Conservation (phyloP, 1,284 basidiomycete species). For the Ceratobasidium sp. region DNA sequence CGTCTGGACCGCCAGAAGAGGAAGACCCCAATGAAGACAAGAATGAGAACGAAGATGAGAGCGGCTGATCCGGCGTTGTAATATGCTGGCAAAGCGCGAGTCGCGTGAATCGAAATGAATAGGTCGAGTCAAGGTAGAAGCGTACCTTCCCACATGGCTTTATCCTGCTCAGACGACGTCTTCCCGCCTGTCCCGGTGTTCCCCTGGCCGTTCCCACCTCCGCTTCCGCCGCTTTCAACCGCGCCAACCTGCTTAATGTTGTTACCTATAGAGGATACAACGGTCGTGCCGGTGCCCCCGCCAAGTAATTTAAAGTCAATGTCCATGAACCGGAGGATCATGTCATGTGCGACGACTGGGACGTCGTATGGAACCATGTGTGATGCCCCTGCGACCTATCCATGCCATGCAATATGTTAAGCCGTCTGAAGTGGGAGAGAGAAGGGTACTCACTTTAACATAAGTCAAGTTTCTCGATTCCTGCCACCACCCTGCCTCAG, state of each 20-base stretch:
- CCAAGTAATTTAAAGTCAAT: constrained; percentile 87
- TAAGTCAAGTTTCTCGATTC: constrained; percentile 93
- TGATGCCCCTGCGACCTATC: constrained; percentile 86
- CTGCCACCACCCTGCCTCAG: constrained; percentile 91
- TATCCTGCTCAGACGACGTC: constrained; percentile 75
- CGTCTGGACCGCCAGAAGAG: constrained; percentile 79
- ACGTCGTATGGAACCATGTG: constrained; percentile 96
- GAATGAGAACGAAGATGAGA: constrained; percentile 82
- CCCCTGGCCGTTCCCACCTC: constrained; percentile 58
- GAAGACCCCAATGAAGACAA: constrained; percentile 77
- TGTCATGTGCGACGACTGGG: constrained; percentile 92
- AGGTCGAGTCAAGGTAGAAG: constrained; percentile 30
- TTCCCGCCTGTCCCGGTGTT: constrained; percentile 58
- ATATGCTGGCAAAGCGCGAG: constrained; percentile 69
- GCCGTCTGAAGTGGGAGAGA: background rate
- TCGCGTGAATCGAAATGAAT: constrained; percentile 30
- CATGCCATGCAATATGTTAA: background rate
- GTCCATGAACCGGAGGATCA: constrained; percentile 97
- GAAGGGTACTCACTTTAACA: constrained; percentile 72
- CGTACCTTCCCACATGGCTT: constrained; percentile 88
- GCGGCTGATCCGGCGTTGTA: constrained; percentile 93
- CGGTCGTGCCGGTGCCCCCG: constrained; percentile 77
- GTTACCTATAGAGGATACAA: constrained; percentile 80
- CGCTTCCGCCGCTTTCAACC: constrained; percentile 57
- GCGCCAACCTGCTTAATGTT: constrained; percentile 68